phyloP scores from a whole-genome alignment of 169 alveolate genomes.

The Babesia caballi region DNA sequence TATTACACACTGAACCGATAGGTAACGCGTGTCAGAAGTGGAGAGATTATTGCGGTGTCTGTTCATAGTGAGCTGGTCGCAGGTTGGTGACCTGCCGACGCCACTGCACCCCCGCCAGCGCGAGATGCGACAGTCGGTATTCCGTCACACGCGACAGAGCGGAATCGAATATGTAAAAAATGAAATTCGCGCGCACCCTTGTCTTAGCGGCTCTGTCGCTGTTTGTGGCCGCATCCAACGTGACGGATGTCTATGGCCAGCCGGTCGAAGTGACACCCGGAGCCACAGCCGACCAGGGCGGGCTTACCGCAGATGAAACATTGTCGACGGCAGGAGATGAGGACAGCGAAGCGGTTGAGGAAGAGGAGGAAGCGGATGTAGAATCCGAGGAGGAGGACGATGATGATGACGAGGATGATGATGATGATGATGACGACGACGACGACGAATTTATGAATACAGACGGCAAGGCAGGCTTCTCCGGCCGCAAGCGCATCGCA shows the following conservation, averaged over 20 bases:
- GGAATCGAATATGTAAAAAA: not conserved
- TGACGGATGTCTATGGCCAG: not conserved
- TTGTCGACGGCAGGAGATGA: not conserved
- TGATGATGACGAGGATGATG: not conserved
- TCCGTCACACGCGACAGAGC: not conserved
- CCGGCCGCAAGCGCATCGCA: constrained; percentile 6
- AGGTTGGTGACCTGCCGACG: too few relatives aligned
- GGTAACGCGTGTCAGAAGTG: too few relatives aligned
- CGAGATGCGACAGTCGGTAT: not conserved
- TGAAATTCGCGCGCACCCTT: not conserved
- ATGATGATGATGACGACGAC: not conserved
- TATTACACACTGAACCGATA: too few relatives aligned
- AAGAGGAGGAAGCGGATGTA: not conserved
- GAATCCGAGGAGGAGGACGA: not conserved
- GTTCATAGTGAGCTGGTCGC: too few relatives aligned
- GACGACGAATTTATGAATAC: too few relatives aligned
- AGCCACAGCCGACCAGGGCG: not conserved
- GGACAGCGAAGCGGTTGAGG: not conserved
- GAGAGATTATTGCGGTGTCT: too few relatives aligned
- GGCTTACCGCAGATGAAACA: not conserved
- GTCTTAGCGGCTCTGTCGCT: not conserved
- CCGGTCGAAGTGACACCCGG: not conserved
- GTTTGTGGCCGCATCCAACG: not conserved
- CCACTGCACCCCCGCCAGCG: too few relatives aligned
- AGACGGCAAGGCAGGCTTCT: not conserved